These are phyloP conservation scores for Dunaliella primolecta DNA, from an alignment of 139 green algal genomes.

Conservation along the genomic window DNA sequence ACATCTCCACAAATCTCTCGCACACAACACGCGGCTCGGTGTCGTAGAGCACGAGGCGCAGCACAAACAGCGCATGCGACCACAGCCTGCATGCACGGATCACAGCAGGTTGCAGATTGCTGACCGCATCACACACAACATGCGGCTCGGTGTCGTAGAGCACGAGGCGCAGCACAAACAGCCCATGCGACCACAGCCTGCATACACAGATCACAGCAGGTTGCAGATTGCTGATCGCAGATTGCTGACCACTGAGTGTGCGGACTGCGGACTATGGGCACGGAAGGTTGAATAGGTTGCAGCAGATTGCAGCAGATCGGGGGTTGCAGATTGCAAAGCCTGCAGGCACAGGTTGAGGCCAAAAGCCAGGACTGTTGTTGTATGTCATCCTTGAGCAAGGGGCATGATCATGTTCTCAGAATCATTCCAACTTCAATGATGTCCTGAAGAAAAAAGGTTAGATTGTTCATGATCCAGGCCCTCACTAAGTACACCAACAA, in stretches of 20 bases:
- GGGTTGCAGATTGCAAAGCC: no score
- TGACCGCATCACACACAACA: conserved; percentile 17
- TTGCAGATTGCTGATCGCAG: neutral
- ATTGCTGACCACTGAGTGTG: conserved; percentile 14
- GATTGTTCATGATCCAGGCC: no score
- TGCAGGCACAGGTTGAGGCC: no score
- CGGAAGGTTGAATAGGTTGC: conserved; percentile 1
- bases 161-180: conserved; percentile 29
- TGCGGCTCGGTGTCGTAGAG: conserved; percentile 6
- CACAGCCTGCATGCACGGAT: conserved; percentile 18
- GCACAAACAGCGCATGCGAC: conserved; percentile 22
- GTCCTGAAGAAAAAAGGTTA: no score
- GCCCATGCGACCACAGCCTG: conserved; percentile 28
- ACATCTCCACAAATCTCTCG: conserved; percentile 36
- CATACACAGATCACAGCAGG: neutral
- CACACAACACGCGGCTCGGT: conserved; percentile 14
- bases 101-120: neutral
- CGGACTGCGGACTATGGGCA: neutral
- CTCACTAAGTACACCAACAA: no score
- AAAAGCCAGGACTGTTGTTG: no score
- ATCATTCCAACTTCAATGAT: no score
- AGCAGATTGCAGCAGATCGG: neutral
- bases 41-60: conserved; percentile 24
- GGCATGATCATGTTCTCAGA: no score
- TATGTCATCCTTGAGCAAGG: no score